A percentile compares a stretch with the other conserved stretches of the same genome.
These are phyloP conservation scores for Psidium friedrichsthalianum DNA, from an alignment of 345 rosid genomes.

Conservation along the genomic window DNA sequence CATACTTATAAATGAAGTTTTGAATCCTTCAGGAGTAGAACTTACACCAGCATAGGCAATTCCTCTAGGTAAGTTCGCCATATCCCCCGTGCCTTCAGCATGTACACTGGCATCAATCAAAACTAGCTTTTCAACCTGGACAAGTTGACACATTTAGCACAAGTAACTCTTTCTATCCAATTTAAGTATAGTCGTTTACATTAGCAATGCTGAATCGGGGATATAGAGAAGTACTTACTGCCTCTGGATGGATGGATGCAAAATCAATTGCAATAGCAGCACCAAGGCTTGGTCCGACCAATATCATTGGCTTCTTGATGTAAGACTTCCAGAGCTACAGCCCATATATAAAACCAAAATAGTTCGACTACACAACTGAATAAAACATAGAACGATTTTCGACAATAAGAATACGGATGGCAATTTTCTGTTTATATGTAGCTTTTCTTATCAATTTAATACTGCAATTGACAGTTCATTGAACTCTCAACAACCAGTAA, in stretches of 20 bases:
- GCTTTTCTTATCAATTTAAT: background rate
- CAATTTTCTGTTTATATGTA: background rate
- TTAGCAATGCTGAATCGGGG: background rate
- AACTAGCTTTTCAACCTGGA: slow-evolving; percentile 66
- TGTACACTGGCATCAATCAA: slow-evolving; percentile 88
- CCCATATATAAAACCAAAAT: background rate
- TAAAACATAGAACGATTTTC: background rate
- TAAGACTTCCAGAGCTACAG: slow-evolving; percentile 73
- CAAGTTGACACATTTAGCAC: background rate
- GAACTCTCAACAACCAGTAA: background rate
- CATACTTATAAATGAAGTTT: background rate
- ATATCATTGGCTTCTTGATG: slow-evolving; percentile 64
- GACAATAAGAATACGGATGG: background rate
- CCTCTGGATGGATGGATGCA: slow-evolving; percentile 71
- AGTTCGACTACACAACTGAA: background rate
- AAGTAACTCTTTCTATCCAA: background rate
- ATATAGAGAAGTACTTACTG: slow-evolving; percentile 28
- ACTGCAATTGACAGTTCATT: background rate
- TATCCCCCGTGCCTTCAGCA: slow-evolving; percentile 81
- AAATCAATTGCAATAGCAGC: slow-evolving; percentile 91
- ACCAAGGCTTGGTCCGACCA: slow-evolving; percentile 95
- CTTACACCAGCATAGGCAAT: slow-evolving; percentile 85
- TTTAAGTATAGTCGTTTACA: background rate
- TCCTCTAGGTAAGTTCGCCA: slow-evolving; percentile 57
- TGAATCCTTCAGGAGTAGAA: slow-evolving; percentile 1